Base-by-base conservation (phyloP, 495 filamentous ascomycete genomes). In the Daldinia bambusicola region DNA sequence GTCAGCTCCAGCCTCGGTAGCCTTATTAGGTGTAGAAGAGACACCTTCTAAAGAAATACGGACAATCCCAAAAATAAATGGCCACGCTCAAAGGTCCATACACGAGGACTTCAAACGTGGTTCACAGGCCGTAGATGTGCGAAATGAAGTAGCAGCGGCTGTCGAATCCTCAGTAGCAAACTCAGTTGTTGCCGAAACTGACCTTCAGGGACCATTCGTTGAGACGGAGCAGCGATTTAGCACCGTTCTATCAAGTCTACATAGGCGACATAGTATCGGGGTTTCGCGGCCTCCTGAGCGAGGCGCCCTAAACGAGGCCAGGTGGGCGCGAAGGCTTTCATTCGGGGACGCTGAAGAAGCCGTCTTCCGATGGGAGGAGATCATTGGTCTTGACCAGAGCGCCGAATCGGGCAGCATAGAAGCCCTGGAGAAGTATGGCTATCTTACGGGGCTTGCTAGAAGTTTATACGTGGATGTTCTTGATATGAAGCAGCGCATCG, bases 301-400 rank as follows among this genome's bases (percentile, higher is more conserved):
- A 48, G 71, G 80, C 10, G 70, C 77, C 7, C 76, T 83, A 12
- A 82, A 86, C 60, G 86, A 91, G 50, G 83, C 84, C 14, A 85
- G 85, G 61, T 96, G 89, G 86, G 88, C 94, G 0, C 88, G 93
- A 5, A 91, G 93, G 57, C 82, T 98, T 63, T 97, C 93, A 4
- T 98, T 98, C 76, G 92, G 90, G 68, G 85, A 89, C 45, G 94
- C 94, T n/a, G 93, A 96, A 78, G 93, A 97, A 66, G 93, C 90
- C 34, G 79, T 97, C 3, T 83, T 97, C n/a, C 80, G 76, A 22
- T 95, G 93, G 91, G 78, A 85, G n/a, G 83, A 85, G 43, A 67
- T 86, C 9, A 72, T 79, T 20, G 75, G 71, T 45, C 66, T 84
- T 8, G 67, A 66, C 8, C 79, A 83, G 41, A 37, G 40, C 22